Base-by-base conservation (phyloP, 2,329 filamentous ascomycete genomes). In the Aquanectria penicillioides region DNA sequence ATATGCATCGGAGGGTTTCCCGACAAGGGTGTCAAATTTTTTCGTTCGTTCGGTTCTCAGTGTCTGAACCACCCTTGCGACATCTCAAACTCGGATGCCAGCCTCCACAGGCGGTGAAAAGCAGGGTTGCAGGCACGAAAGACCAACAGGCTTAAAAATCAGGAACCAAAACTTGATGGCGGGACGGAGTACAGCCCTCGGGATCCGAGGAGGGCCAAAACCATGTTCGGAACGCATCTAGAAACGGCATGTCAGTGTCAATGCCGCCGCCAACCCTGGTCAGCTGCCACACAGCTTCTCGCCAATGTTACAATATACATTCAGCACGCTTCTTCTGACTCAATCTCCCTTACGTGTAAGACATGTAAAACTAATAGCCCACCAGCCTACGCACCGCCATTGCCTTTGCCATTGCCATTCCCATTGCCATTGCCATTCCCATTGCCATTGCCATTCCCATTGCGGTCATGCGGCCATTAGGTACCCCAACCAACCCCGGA, bases 71-170 rank as follows among this genome's bases (percentile, higher is more conserved):
- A 20, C 15, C 26, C 37, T 44, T 17, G 37, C 10, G 29, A 25
- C 53, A 37, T 28, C 15, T 50, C 37, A 36, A 44, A 28, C 34
- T 48, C 46, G 38, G 48, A n/a, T 57, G 31, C 26, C 38, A 33
- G 47, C 37, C 47, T 40, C 15, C 18, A 6, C 38, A 38, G 40
- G 54, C 47, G 54, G 54, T 57, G 54, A 57, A 57, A 37, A 31
- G 17, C 23, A 33, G 34, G 54, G 33, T 34, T 43, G 20, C 38
- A 18, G 28, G 18, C 23, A 31, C 23, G 33, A 46, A 26, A 34
- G 8, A 20, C 36, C 13, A 28, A 34, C n/a, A n/a, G 18, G 38
- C 31, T 23, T 20, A 40, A 25, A 26, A 37, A 36, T 23, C 44
- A 49, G 53, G 53, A 37, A 37, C 53, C 28, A 34, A 36, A n/a